Conservation (phyloP, 2,329 filamentous ascomycete genomes). For the Microsporum audouinii region DNA sequence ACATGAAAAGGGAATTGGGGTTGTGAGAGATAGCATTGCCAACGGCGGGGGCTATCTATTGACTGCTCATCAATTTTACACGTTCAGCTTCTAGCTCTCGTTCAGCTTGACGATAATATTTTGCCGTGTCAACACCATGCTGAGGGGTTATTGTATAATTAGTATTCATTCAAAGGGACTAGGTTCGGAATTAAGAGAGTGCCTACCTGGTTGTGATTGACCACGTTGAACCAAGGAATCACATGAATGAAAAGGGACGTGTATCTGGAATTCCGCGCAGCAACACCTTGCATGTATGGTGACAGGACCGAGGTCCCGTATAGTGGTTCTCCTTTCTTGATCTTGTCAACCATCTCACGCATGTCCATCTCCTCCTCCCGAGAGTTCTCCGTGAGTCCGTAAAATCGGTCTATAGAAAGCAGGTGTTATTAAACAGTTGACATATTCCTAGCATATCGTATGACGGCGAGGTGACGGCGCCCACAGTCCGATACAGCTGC, state of each 20-base stretch:
- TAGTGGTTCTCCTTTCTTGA: constrained; percentile 80
- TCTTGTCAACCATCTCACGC: constrained; percentile 93
- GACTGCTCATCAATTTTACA: constrained; percentile 18
- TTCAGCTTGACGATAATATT: constrained; percentile 96
- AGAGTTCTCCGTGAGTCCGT: constrained; percentile 84
- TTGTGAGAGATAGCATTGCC: neutral
- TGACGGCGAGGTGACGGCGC: neutral
- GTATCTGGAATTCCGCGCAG: constrained; percentile 85
- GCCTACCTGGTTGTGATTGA: constrained; percentile 68
- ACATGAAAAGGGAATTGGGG: neutral
- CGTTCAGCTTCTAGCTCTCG: constrained; percentile 77
- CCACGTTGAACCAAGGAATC: constrained; percentile 95
- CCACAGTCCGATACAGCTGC: neutral
- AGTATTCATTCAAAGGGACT: constrained; percentile 4
- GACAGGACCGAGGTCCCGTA: constrained; percentile 72
- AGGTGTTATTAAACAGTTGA: neutral
- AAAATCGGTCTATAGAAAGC: constrained; percentile 65
- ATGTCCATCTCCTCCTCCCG: constrained; percentile 94
- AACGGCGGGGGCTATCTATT: neutral
- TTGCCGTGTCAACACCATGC: constrained; percentile 95
- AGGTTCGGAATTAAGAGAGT: constrained; percentile 3
- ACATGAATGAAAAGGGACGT: constrained; percentile 71
- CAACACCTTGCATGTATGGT: constrained; percentile 87
- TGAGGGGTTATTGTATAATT: constrained; percentile 27
- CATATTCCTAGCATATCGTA: neutral